Evolutionary conservation across 2,329 filamentous ascomycete genomes (phyloP).

Genomic region (Clonostachys rosea): DNA sequence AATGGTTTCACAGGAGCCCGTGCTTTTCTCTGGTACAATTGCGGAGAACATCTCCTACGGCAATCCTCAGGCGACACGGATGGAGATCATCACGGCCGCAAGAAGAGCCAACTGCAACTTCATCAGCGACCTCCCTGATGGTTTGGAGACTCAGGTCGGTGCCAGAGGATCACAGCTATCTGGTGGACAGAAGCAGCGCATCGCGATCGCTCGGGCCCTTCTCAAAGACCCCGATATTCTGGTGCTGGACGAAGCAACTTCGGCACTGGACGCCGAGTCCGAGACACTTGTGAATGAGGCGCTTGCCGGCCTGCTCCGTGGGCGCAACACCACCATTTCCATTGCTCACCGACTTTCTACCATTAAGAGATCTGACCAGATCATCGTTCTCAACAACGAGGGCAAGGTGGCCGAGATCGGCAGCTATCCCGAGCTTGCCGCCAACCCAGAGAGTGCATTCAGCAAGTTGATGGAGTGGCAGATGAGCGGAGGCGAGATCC

Average conservation of each 20-base stretch:
- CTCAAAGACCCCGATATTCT: slow-evolving; percentile 96
- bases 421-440: slow-evolving; percentile 72
- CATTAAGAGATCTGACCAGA: slow-evolving; percentile 91
- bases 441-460: slow-evolving; percentile 75
- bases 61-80: slow-evolving; percentile 68
- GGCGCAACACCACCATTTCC: slow-evolving; percentile 93
- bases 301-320: slow-evolving; percentile 72
- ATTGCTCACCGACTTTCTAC: slow-evolving; percentile 95
- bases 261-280: slow-evolving; percentile 90
- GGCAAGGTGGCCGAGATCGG: slow-evolving; percentile 90
- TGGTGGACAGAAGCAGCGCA: slow-evolving; percentile 95
- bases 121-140: slow-evolving; percentile 93
- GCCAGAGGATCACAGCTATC: slow-evolving; percentile 90
- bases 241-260: slow-evolving; percentile 94
- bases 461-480: slow-evolving; percentile 99
- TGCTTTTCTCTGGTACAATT: slow-evolving; percentile 81
- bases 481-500: slow-evolving; percentile 75
- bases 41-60: slow-evolving; percentile 92
- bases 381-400: slow-evolving; percentile 84
- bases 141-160: slow-evolving; percentile 89
- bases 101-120: slow-evolving; percentile 94
- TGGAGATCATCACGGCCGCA: slow-evolving; percentile 82
- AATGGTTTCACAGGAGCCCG: slow-evolving; percentile 92
- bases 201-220: slow-evolving; percentile 90
- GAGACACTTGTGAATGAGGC: slow-evolving; percentile 96